Base-by-base conservation (phyloP, 1,139 yeast genomes). In the Sugiyamaella pinicola region DNA sequence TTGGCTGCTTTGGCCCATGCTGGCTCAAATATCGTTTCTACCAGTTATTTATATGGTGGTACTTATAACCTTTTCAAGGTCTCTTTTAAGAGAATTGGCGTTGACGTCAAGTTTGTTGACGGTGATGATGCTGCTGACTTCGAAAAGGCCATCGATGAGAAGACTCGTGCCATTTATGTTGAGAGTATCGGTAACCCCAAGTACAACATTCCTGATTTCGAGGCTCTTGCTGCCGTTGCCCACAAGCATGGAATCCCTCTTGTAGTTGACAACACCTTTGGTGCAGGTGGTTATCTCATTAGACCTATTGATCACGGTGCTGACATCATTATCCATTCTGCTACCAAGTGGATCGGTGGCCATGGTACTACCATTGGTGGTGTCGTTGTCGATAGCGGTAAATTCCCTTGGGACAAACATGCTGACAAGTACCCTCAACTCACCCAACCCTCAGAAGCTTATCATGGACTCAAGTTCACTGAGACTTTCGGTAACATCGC, bases 291-390 rank as follows among this genome's bases (percentile, higher is more conserved):
- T 49, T 90, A 74, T 77, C 80, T 87, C 64, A 80, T 89, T 58
- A 84, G 81, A 64, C 99, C 99, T 59, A 72, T 93, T 62, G 87
- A 85, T 58, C 87, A 81, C 65, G 98, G 98, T 61, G 98, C 89
- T 41, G 96, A 89, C 68, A 85, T 89, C 58, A 80, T 82, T 31
- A 77, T 80, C 22, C 96, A 91, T 73, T 90, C 97, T 54, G 96
- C 97, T 52, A 93, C 98, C 54, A 93, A 93, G 73, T 93, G 97
- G 96, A 90, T 93, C 63, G 96, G 96, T 61, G 99, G 97, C 57
- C 98, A 91, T 69, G 98, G 98, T 68, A 90, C 90, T 56, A 87
- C 97, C 50, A 84, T 93, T 70, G 97, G 88, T 51, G 99, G 99
- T 75, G 88, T 85, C 51, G 79, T 93, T 60, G 79, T 93, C 51